A percentile compares a stretch with the other conserved stretches of the same genome.
Evolutionary conservation across 1,139 yeast genomes (phyloP).

Genomic region (Saccharomyces hybrid): DNA sequence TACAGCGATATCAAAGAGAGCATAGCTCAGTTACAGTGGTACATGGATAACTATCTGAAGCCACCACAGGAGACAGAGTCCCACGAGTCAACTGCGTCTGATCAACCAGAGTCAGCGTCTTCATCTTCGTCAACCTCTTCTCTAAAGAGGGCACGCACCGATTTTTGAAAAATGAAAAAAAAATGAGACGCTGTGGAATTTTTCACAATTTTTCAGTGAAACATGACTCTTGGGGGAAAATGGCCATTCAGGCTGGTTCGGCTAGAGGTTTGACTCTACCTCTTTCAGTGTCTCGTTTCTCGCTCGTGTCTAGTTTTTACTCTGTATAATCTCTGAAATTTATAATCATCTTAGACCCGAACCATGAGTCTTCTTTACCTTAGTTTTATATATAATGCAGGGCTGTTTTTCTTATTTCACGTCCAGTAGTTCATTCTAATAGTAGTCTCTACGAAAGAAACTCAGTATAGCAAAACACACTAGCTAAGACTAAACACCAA

Average conservation of each 20-base stretch:
- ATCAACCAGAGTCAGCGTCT: neutral
- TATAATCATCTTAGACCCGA: neutral
- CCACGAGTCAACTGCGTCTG: neutral
- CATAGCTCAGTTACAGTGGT: constrained; percentile 76
- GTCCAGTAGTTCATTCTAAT: neutral
- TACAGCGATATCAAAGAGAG: constrained; percentile 81
- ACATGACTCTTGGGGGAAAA: neutral
- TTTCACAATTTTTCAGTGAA: neutral
- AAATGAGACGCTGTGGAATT: neutral
- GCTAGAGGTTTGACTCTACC: neutral
- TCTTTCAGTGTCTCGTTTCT: neutral
- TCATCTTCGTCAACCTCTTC: neutral
- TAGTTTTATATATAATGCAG: neutral
- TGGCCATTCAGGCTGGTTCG: neutral
- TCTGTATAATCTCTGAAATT: neutral
- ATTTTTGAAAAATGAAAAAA: neutral
- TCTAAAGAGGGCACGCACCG: neutral
- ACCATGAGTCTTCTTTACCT: neutral
- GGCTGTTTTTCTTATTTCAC: neutral
- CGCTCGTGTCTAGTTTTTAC: neutral
- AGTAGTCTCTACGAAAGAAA: neutral
- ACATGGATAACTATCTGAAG: constrained; percentile 52
- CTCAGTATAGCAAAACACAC: neutral
- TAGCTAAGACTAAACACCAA: neutral
- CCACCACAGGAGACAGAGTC: constrained; percentile 19